A percentile compares a stretch with the other conserved stretches of the same genome.
Evolutionary conservation across 2,329 filamentous ascomycete species (phyloP).

Genomic region (Seiridium cupressi): DNA sequence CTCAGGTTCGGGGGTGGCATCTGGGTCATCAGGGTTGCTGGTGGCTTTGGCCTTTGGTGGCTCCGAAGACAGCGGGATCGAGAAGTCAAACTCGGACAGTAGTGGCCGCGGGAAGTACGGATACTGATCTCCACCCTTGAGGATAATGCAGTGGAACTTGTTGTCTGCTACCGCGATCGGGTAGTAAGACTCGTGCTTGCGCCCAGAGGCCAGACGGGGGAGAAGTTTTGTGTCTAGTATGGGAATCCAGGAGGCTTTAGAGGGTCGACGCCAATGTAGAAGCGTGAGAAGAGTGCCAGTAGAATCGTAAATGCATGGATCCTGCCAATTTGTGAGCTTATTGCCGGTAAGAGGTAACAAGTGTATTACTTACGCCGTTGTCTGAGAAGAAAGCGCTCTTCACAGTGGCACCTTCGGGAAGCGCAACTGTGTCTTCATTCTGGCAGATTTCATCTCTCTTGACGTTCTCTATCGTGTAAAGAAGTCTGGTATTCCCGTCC

Average conservation of each 20-base stretch:
- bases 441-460: conserved; percentile 93
- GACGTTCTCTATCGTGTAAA: conserved; percentile 93
- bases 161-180: conserved; percentile 88
- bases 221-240: conserved; percentile 86
- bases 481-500: conserved; percentile 73
- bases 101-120: conserved; percentile 90
- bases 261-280: conserved; percentile 84
- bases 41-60: conserved; percentile 36
- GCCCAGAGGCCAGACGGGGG: conserved; percentile 76
- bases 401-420: conserved; percentile 71
- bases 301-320: conserved; percentile 95
- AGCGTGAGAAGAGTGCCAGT: conserved; percentile 85
- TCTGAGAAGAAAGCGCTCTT: conserved; percentile 91
- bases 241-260: conserved; percentile 87
- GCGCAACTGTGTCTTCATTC: conserved; percentile 85
- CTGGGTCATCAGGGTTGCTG: conserved; percentile 28
- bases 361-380: conserved; percentile 62
- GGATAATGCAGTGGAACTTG: conserved; percentile 97
- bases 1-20: conserved; percentile 26
- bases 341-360: neutral
- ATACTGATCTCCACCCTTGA: conserved; percentile 91
- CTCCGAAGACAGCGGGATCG: conserved; percentile 70
- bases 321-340: conserved; percentile 44
- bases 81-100: conserved; percentile 90
- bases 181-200: conserved; percentile 89